Conservation (phyloP, 1,284 basidiomycete species). For the Marasmius tenuissimus region DNA sequence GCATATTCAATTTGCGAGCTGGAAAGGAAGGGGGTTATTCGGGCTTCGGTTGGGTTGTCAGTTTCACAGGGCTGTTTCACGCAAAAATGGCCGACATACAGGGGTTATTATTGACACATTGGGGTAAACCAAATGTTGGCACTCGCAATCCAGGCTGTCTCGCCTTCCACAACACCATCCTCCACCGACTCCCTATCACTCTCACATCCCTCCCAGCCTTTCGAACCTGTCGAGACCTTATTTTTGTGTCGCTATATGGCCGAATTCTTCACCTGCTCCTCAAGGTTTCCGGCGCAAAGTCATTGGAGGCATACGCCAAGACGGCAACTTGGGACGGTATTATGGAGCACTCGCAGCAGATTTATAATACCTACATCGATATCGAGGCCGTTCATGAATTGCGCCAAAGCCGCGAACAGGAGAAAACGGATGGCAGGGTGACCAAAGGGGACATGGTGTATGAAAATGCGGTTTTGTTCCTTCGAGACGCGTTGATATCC, state of each 20-base stretch:
- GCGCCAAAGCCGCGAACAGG: slow-evolving; percentile 9
- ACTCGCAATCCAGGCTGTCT: slow-evolving; percentile 30
- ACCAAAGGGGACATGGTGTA: slow-evolving; percentile 32
- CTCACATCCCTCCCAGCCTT: slow-evolving; percentile 12
- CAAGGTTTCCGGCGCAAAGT: slow-evolving; percentile 20
- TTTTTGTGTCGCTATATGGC: slow-evolving; percentile 34
- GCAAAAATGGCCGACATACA: slow-evolving; percentile 33
- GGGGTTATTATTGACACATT: slow-evolving; percentile 30
- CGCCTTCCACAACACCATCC: not conserved
- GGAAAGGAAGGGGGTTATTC: slow-evolving; percentile 32
- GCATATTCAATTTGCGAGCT: slow-evolving; percentile 26
- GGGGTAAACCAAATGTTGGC: slow-evolving; percentile 27
- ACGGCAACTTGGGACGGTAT: slow-evolving; percentile 19
- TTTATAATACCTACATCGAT: slow-evolving; percentile 19
- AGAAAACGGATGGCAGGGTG: not conserved
- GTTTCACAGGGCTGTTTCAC: slow-evolving; percentile 39
- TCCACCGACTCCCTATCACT: slow-evolving; percentile 28
- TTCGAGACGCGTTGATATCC: slow-evolving; percentile 33
- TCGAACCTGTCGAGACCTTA: slow-evolving; percentile 27
- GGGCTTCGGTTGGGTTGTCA: slow-evolving; percentile 26
- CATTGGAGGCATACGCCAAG: slow-evolving; percentile 23
- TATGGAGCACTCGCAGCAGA: slow-evolving; percentile 16
- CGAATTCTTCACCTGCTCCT: slow-evolving; percentile 34
- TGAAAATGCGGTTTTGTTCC: slow-evolving; percentile 33
- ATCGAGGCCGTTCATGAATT: slow-evolving; percentile 15